These are phyloP conservation scores for Colletotrichum sp. DNA, from an alignment of 2,329 filamentous ascomycete species.

Conservation along the genomic window DNA sequence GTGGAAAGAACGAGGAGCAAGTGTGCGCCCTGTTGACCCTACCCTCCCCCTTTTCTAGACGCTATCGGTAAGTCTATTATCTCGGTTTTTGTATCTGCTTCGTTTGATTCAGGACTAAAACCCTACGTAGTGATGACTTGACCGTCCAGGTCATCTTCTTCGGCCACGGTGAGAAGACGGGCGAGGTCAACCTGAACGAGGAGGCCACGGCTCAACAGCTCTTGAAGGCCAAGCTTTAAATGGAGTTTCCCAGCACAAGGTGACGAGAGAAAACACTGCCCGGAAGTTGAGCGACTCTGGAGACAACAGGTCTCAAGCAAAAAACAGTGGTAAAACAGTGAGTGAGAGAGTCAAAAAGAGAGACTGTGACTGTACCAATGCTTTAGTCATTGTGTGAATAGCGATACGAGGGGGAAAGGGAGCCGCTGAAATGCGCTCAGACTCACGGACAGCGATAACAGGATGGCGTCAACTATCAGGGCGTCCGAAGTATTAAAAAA, in stretches of 20 bases:
- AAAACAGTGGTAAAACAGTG: neutral
- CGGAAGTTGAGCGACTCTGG: neutral
- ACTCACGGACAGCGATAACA: neutral
- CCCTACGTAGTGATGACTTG: slow-evolving; percentile 77
- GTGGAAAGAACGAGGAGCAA: slow-evolving; percentile 92
- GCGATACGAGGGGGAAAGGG: neutral
- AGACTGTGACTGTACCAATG: neutral
- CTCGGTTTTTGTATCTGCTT: neutral
- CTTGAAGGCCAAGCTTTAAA: slow-evolving; percentile 43
- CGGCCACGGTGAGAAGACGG: slow-evolving; percentile 77
- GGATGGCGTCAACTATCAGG: neutral
- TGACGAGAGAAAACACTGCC: neutral
- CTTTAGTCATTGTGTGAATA: neutral
- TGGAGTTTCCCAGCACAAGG: neutral
- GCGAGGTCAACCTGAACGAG: slow-evolving; percentile 81
- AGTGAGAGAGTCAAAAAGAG: neutral
- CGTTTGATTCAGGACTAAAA: neutral
- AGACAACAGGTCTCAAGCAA: neutral
- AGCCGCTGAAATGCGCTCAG: neutral
- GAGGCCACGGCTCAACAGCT: slow-evolving; percentile 74
- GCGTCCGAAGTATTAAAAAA: neutral
- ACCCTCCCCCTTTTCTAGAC: slow-evolving; percentile 86
- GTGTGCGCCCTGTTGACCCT: slow-evolving; percentile 90
- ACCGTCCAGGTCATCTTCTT: slow-evolving; percentile 99
- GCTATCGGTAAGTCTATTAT: slow-evolving; percentile 73